phyloP scores from a whole-genome alignment of 2,329 filamentous ascomycete species.

The Aaosphaeria arxii region DNA sequence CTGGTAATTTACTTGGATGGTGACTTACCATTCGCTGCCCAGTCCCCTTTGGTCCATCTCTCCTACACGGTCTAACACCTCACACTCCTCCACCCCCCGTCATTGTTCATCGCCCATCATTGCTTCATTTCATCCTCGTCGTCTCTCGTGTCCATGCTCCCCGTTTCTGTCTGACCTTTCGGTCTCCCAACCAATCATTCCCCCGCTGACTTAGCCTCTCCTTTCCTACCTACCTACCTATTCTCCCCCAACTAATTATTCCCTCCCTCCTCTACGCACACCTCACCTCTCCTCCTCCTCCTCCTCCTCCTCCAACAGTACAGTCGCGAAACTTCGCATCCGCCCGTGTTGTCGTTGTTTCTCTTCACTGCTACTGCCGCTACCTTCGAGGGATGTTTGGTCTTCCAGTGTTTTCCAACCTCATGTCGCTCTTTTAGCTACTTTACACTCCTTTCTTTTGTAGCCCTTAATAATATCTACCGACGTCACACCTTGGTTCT shows the following conservation, averaged over 20 bases:
- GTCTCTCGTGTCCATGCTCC: too few species aligned
- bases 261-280: not conserved
- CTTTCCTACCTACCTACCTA: conserved; percentile 7
- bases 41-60: too few species aligned
- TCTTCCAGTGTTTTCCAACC: conserved; percentile 26
- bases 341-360: conserved; percentile 1
- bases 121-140: too few species aligned
- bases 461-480: conserved; percentile 23
- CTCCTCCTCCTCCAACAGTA: not conserved
- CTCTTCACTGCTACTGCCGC: conserved; percentile 21
- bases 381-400: conserved; percentile 25
- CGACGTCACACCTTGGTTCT: conserved; percentile 17
- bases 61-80: too few species aligned
- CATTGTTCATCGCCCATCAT: too few species aligned
- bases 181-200: conserved; percentile 12
- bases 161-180: too few species aligned
- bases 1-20: too few species aligned
- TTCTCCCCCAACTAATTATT: conserved; percentile 2
- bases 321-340: conserved; percentile 2
- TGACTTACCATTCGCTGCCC: too few species aligned
- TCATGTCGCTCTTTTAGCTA: conserved; percentile 39
- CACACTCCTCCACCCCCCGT: not conserved
- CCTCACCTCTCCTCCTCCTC: not conserved
- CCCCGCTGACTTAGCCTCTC: conserved; percentile 20
- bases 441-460: conserved; percentile 31